phyloP scores from a whole-genome alignment of 139 green algal species.

The Chloropicon primus region DNA sequence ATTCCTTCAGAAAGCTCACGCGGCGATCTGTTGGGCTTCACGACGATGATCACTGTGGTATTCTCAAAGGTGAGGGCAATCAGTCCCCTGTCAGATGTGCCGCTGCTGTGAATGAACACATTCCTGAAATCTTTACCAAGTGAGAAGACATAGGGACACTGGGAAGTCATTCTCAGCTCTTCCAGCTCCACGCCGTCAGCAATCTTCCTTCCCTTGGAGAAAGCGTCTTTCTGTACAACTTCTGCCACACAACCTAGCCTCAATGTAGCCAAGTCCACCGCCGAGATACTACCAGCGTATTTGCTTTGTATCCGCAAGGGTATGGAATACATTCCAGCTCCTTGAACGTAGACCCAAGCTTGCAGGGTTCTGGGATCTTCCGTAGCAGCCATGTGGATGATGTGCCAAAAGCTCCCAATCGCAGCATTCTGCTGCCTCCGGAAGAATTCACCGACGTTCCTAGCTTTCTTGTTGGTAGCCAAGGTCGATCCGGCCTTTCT shows the following conservation, averaged over 20 bases:
- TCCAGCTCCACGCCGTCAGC: not conserved
- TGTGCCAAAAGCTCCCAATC: not conserved
- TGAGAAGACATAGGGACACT: not conserved
- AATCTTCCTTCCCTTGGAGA: not conserved
- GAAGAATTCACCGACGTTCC: not conserved
- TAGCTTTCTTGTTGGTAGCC: not conserved
- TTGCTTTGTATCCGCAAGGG: not conserved
- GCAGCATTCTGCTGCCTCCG: not conserved
- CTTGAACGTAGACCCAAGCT: not conserved
- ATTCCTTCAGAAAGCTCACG: not conserved
- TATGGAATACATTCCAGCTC: not conserved
- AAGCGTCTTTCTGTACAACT: not conserved
- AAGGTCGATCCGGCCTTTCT: not conserved
- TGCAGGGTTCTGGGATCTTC: not conserved
- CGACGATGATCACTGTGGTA: not conserved
- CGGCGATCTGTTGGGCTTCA: not conserved
- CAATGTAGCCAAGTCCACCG: not conserved
- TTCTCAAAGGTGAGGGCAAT: not conserved
- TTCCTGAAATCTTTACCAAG: not conserved
- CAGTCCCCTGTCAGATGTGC: not conserved
- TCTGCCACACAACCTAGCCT: not conserved
- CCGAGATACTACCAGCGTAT: not conserved
- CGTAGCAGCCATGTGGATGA: not conserved
- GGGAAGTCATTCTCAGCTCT: not conserved
- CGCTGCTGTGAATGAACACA: not conserved